Evolutionary conservation across 176 grass and related monocot species (phyloP).

Genomic region (Rhynchospora tenuis): DNA sequence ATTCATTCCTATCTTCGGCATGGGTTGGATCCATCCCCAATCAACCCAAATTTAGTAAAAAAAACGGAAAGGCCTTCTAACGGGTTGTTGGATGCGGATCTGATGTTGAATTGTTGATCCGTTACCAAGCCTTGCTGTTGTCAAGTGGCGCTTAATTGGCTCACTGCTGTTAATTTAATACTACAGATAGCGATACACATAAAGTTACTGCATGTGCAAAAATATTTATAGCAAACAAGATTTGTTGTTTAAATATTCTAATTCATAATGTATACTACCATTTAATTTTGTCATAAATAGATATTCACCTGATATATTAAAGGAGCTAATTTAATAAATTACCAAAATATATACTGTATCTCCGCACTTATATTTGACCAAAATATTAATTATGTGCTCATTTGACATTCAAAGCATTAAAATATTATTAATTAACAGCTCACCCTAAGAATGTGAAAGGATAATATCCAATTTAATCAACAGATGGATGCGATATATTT

Average conservation of each 20-base stretch:
- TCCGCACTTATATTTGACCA: neutral
- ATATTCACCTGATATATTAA: neutral
- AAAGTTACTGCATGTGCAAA: too few relatives aligned
- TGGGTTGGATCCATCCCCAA: neutral
- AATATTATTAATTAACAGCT: neutral
- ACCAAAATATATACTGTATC: neutral
- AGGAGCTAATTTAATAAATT: neutral
- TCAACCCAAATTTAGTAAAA: conserved; percentile 17
- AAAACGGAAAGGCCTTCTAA: neutral
- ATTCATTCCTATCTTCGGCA: conserved; percentile 15
- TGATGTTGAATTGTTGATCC: neutral
- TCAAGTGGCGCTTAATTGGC: neutral
- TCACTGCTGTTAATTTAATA: neutral
- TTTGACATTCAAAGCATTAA: too few relatives aligned
- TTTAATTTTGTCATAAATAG: neutral
- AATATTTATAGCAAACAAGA: too few relatives aligned
- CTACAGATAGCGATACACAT: neutral
- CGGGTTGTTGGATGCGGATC: neutral
- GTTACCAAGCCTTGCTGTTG: neutral
- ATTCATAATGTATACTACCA: neutral
- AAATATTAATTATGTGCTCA: neutral
- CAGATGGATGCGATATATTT: neutral
- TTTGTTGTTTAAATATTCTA: neutral
- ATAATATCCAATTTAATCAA: neutral
- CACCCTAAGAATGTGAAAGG: neutral